Evolutionary conservation across 2,329 filamentous ascomycete species (phyloP).

Genomic region (Monilinia aucupariae): DNA sequence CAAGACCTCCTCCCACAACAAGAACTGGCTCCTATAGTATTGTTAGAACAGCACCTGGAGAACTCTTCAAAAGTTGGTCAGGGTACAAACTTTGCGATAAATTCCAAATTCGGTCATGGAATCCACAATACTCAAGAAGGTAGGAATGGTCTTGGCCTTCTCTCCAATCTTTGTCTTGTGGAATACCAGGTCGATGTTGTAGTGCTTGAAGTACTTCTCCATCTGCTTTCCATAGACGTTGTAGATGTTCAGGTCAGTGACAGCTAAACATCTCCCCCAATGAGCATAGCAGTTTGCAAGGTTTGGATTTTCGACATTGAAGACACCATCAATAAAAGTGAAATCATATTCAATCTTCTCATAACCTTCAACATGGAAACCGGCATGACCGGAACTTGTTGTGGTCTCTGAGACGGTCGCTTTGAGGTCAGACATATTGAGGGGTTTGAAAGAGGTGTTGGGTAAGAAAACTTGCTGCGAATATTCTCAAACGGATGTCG

Average conservation of each 20-base stretch:
- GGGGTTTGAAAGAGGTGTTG: neutral
- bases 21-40: constrained; percentile 53
- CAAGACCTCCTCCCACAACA: constrained; percentile 62
- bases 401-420: constrained; percentile 59
- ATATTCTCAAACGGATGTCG: neutral
- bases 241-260: constrained; percentile 68
- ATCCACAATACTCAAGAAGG: constrained; percentile 62
- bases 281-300: constrained; percentile 59
- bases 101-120: constrained; percentile 71
- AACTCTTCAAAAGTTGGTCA: constrained; percentile 7
- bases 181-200: constrained; percentile 56
- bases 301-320: constrained; percentile 54
- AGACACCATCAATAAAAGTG: constrained; percentile 65
- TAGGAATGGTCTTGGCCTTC: constrained; percentile 69
- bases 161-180: constrained; percentile 72
- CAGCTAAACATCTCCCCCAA: constrained; percentile 61
- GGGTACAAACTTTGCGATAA: constrained; percentile 49
- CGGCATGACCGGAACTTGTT: constrained; percentile 37
- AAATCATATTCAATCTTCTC: constrained; percentile 76
- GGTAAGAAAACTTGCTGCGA: neutral
- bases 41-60: constrained; percentile 14
- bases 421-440: constrained; percentile 63
- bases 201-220: constrained; percentile 60
- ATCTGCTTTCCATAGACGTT: constrained; percentile 62
- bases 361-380: constrained; percentile 67